Conservation (phyloP, 176 grass and related monocot genomes). For the Eleusine coracana region DNA sequence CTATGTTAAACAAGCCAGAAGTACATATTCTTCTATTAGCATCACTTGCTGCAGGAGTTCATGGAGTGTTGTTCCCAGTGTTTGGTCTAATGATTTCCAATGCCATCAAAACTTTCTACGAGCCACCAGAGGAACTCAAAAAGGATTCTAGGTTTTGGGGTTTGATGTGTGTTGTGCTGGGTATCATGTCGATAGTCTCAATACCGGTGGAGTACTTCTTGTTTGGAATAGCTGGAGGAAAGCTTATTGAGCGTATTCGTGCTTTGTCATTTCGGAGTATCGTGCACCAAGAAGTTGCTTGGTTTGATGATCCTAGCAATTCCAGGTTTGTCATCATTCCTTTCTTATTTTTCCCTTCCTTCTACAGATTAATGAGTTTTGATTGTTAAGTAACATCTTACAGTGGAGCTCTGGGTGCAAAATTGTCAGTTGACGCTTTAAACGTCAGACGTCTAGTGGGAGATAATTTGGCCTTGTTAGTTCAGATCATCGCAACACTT, state of each 20-base stretch:
- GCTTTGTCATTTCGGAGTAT: conserved; percentile 67
- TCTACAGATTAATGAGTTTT: not conserved
- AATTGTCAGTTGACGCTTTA: conserved; percentile 78
- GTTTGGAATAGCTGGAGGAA: conserved; percentile 80
- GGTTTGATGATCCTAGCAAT: conserved; percentile 87
- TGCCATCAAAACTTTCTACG: conserved; percentile 69
- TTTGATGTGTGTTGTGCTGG: conserved; percentile 76
- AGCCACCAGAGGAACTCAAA: conserved; percentile 56
- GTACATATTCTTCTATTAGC: conserved; percentile 65
- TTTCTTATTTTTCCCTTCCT: too few species aligned
- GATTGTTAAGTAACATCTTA: conserved; percentile 24
- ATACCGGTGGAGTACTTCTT: conserved; percentile 68
- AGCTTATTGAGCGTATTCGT: conserved; percentile 79
- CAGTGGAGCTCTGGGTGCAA: conserved; percentile 72
- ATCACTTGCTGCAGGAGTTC: conserved; percentile 63
- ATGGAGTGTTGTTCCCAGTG: conserved; percentile 74
- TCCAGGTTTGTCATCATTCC: conserved; percentile 53
- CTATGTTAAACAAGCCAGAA: conserved; percentile 79
- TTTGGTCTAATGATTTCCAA: conserved; percentile 61
- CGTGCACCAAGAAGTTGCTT: conserved; percentile 80
- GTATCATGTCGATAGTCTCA: conserved; percentile 53
- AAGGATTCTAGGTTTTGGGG: conserved; percentile 80
- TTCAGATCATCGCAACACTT: conserved; percentile 53
- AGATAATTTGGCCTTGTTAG: conserved; percentile 69
- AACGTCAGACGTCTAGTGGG: conserved; percentile 78